A percentile compares a stretch with the other conserved stretches of the same genome.
Conservation (phyloP, 1,284 basidiomycete genomes). For the Leccinum griseonigrum region DNA sequence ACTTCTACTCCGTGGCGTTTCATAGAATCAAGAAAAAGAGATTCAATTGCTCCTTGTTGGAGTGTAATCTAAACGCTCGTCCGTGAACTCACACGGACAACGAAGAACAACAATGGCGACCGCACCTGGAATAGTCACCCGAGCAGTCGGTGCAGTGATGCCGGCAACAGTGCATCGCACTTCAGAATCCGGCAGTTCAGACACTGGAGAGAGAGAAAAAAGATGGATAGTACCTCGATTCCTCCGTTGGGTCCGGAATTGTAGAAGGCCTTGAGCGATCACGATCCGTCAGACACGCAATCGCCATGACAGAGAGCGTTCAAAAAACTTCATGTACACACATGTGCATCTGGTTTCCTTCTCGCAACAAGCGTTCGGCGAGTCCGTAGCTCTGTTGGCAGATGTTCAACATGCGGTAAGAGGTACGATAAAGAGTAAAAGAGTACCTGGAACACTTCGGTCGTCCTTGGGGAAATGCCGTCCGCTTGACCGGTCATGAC, state of each 20-base stretch:
- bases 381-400: slow-evolving; percentile 67
- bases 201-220: not conserved
- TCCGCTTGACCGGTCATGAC: not conserved
- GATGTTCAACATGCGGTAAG: not conserved
- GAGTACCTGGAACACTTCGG: not conserved
- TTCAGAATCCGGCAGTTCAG: slow-evolving; percentile 21
- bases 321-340: slow-evolving; percentile 42
- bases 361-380: slow-evolving; percentile 57
- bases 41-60: slow-evolving; percentile 71
- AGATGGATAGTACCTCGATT: slow-evolving; percentile 44
- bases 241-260: slow-evolving; percentile 57
- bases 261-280: slow-evolving; percentile 57
- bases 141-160: slow-evolving; percentile 53
- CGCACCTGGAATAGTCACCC: slow-evolving; percentile 63
- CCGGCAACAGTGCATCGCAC: slow-evolving; percentile 58
- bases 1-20: slow-evolving; percentile 48
- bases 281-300: not conserved
- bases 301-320: slow-evolving; percentile 34
- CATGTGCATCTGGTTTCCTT: slow-evolving; percentile 69
- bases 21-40: slow-evolving; percentile 65
- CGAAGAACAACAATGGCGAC: not conserved
- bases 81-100: not conserved
- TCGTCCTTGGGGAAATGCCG: not conserved
- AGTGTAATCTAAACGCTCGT: slow-evolving; percentile 48
- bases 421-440: not conserved